Evolutionary conservation across 148 eudicot species (phyloP), one percentile per base, ranked within the genome.

Genomic region (Suaeda aralocaspica): DNA sequence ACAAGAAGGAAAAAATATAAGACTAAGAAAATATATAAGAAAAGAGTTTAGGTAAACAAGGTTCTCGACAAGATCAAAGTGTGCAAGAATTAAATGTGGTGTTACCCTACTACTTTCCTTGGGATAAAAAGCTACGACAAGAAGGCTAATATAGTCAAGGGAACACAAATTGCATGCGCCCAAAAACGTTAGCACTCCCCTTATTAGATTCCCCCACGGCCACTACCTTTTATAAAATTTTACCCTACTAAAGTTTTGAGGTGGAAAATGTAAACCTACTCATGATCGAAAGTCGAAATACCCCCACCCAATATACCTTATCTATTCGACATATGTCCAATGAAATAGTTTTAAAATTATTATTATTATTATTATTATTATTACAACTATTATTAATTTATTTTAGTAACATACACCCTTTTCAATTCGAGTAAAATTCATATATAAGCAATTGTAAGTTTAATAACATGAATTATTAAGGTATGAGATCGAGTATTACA

Each of bases 121-220:
- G 7, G 24, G 52, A 69, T 56, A 41, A 24, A 69, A 57, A 55
- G 44, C 21, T 15, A 51, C 34, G 60, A 22, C 33, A 24, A 36
- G 21, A 52, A 36, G 29, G 45, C 26, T 28, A 44, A 14, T 9
- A 67, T 56, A 56, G 63, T 55, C 52, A 69, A 69, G 45, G 22
- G 63, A 41, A 69, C 30, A 69, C 39, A 41, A 56, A 69, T 56
- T 55, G 72, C 72, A 69, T 69, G 72, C 72, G 72, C 52, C 72
- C 51, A 57, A 57, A 69, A 25, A 69, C 45, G 51, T 68, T 52
- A 19, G 28, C 57, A 31, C 29, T 53, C 8, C 25, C 42, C 60
- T 33, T n/a, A 59, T 53, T 69, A 69, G 72, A 69, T 69, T 69
- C 59, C 50, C 72, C 52, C 72, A 24, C 50, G n/a, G 30, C 50